A percentile compares a stretch with the other conserved stretches of the same genome.
These are phyloP conservation scores for Rhizopogon vulgaris DNA, from an alignment of 768 basidiomycete species.

Conservation along the genomic window DNA sequence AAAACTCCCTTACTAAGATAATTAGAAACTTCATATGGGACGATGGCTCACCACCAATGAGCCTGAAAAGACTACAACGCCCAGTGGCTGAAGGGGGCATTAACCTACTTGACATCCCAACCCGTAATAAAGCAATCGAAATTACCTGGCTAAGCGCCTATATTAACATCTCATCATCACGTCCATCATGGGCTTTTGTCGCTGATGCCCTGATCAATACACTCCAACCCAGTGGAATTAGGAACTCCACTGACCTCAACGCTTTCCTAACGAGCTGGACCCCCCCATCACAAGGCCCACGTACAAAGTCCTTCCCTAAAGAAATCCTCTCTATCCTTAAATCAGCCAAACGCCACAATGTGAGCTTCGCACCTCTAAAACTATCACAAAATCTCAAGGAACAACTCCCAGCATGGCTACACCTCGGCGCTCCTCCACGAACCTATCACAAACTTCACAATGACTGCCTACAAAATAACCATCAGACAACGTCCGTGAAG, in stretches of 20 bases:
- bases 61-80: neutral
- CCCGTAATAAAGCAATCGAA: constrained; percentile 1
- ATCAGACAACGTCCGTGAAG: neutral
- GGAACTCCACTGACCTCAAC: neutral
- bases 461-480: neutral
- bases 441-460: neutral
- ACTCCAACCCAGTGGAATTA: neutral
- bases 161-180: neutral
- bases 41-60: constrained; percentile 4
- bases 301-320: neutral
- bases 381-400: neutral
- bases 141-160: constrained; percentile 2
- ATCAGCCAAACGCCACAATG: neutral
- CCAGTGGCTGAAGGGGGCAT: too few relatives aligned
- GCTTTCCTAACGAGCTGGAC: neutral
- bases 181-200: neutral
- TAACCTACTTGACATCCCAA: neutral
- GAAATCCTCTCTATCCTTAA: too few relatives aligned
- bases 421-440: neutral
- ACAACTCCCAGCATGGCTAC: neutral
- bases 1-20: constrained; percentile 12
- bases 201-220: neutral
- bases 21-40: constrained; percentile 25
- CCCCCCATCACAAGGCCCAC: too few relatives aligned
- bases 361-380: neutral